These are phyloP conservation scores for Piedraia hortae DNA, from an alignment of 2,329 filamentous ascomycete species.

Conservation along the genomic window DNA sequence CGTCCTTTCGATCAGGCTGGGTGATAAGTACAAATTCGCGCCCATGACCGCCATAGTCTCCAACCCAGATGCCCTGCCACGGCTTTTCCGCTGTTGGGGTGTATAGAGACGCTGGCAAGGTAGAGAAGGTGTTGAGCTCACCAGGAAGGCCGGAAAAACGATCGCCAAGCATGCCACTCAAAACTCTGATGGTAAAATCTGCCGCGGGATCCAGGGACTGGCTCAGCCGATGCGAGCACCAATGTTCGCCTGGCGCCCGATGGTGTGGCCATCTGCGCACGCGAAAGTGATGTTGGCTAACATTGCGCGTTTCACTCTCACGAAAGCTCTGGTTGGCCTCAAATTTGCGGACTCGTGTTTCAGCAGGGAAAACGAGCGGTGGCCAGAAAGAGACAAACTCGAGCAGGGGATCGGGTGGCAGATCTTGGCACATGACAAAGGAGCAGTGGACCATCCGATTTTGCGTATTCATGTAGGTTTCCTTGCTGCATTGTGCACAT, in stretches of 20 bases:
- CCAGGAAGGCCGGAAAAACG: conserved; percentile 2
- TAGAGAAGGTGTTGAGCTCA: conserved; percentile 35
- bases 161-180: conserved; percentile 7
- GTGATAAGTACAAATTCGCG: conserved; percentile 67
- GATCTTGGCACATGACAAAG: conserved; percentile 34
- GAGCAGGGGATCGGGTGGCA: conserved; percentile 17
- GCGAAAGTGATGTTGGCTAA: conserved; percentile 44
- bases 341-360: conserved; percentile 27
- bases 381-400: conserved; percentile 36
- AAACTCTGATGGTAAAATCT: conserved; percentile 7
- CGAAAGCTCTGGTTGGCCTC: conserved; percentile 19
- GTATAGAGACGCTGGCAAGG: conserved; percentile 46
- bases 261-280: conserved; percentile 55
- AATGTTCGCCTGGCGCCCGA: conserved; percentile 3
- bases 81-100: conserved; percentile 56
- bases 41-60: conserved; percentile 68
- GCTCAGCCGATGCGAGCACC: conserved; percentile 1
- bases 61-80: conserved; percentile 75
- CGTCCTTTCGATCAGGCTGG: conserved; percentile 32
- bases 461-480: conserved; percentile 22
- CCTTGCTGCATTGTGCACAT: conserved; percentile 18
- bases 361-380: conserved; percentile 38
- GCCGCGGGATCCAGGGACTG: conserved; percentile 7
- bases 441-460: conserved; percentile 29
- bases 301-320: conserved; percentile 23